phyloP scores from a whole-genome alignment of 2,329 filamentous ascomycete species.

The Pseudopyricularia cyperi region DNA sequence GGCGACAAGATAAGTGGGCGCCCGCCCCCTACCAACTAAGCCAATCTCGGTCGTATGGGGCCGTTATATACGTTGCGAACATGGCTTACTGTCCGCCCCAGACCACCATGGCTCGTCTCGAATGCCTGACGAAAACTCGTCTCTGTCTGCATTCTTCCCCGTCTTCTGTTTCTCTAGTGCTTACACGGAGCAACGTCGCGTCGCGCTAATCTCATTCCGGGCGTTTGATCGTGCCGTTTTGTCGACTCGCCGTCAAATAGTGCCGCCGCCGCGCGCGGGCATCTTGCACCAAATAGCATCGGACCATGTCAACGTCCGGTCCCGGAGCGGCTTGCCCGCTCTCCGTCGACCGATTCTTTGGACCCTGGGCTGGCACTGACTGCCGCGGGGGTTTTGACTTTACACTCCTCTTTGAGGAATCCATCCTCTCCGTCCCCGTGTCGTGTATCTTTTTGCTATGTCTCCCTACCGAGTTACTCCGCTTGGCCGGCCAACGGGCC shows the following conservation, averaged over 20 bases:
- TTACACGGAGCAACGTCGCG: neutral
- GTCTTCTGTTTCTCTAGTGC: neutral
- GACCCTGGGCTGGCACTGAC: conserved; percentile 4
- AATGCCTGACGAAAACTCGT: neutral
- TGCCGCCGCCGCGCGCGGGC: neutral
- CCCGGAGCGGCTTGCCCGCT: conserved; percentile 10
- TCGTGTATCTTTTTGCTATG: conserved; percentile 3
- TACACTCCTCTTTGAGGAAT: conserved; percentile 8
- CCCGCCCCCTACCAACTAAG: too few relatives aligned
- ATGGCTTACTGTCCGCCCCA: neutral
- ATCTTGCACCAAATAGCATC: neutral
- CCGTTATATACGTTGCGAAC: too few relatives aligned
- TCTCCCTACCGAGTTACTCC: neutral
- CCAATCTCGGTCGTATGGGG: too few relatives aligned
- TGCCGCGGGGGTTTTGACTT: conserved; percentile 9
- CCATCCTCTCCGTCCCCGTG: conserved; percentile 5
- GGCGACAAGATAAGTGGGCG: too few relatives aligned
- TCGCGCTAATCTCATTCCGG: neutral
- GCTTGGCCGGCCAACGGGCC: neutral
- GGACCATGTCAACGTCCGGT: neutral
- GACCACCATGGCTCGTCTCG: neutral
- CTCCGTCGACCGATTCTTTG: conserved; percentile 6
- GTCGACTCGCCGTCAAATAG: neutral
- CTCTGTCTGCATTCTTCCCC: neutral
- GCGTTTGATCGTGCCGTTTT: neutral